phyloP scores from a whole-genome alignment of 2,329 filamentous ascomycete species.

The Camillea tinctor region DNA sequence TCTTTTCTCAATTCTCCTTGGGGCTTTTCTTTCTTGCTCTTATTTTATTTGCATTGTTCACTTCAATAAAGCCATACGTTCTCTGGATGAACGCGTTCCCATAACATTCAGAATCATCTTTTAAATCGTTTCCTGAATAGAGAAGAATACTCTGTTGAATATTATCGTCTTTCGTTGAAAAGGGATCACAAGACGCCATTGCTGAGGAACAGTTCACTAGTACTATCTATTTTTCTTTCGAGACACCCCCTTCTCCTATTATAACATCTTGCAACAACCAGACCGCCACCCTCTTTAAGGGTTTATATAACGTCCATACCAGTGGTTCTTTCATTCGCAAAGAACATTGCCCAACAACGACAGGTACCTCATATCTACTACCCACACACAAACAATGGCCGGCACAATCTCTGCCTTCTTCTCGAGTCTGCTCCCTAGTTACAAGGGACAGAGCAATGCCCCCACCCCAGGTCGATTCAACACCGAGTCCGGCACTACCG shows the following conservation, averaged over 20 bases:
- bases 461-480: neutral
- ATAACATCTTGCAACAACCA: no score
- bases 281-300: no score
- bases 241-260: no score
- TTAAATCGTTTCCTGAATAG: neutral
- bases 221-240: no score
- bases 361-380: no score
- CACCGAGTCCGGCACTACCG: neutral
- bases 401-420: slow-evolving; percentile 1
- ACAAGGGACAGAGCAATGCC: neutral
- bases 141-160: no score
- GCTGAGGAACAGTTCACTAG: no score
- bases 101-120: neutral
- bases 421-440: neutral
- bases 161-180: no score
- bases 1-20: neutral
- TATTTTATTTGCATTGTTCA: neutral
- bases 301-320: no score
- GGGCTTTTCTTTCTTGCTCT: neutral
- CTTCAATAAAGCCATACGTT: neutral
- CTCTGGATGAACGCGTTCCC: neutral
- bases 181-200: no score
- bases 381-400: neutral
- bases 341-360: no score
- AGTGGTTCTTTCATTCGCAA: no score